Evolutionary conservation across 176 grass and related monocot genomes (phyloP), one percentile per base, ranked within the genome.

Genomic region (Oryza longistaminata): DNA sequence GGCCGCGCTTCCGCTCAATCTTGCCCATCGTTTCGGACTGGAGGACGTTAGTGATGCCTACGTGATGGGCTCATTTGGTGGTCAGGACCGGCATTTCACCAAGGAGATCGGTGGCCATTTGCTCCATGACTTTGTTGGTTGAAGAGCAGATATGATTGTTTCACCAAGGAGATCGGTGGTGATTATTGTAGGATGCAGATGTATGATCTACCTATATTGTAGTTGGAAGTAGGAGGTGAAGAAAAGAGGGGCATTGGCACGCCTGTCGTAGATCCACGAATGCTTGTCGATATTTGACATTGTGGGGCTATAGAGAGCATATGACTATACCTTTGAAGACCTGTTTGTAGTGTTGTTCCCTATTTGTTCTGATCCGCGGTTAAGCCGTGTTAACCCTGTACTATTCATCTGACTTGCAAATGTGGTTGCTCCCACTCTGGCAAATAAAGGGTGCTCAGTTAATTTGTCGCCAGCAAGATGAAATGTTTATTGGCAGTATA

Each of bases 91-190:
- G 35, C 96, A 93, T 27, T 99, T 96, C 35, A 83, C 78, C 40
- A 99, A 94, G 86, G 97, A 94, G 66, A 89, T 90, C 3, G 85
- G 93, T 9, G 82, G 92, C 42, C 92, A 92, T 85, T 80, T 99
- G 79, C 81, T 99, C 48, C 97, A 88, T 84, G 97, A 99, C 87
- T 98, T 96, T 22, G 93, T 99, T 31, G 97, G 93, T 31, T 92
- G 86, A 94, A 25, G 68, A 68, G 45, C 49, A 21, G n/a, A 62
- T 48, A 62, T 48, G 49, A 12, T 14, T 71, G 10, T 33, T 17
- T 46, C 24, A 27, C 34, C 71, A 24, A 62, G n/a, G n/a, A 11
- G 58, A 62, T 24, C 58, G 19, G 7, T 62, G 58, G n/a, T 3
- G 21, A 62, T 62, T 62, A 11, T 62, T 62, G n/a, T 62, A 7